Base-by-base conservation (phyloP, 2,329 filamentous ascomycete genomes). In the Talaromyces sp. region DNA sequence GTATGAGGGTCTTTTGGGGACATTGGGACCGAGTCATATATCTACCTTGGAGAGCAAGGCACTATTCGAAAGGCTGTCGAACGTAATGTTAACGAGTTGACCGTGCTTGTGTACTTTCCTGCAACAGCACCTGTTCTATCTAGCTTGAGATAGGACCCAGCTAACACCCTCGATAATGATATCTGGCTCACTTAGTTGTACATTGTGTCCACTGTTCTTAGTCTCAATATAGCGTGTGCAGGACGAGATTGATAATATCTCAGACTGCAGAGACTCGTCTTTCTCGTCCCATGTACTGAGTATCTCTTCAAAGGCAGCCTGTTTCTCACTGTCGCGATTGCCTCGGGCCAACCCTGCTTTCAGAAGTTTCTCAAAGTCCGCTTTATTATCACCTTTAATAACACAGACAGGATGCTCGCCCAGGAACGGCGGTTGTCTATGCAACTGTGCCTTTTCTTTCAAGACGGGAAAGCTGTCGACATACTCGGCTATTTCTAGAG, bases 281-380 rank as follows among this genome's bases (percentile, higher is more conserved):
- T 53, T 53, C 15, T 53, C 49, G 19, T 53, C 49, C 49, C 49
- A 53, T 53, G 49, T 53, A 53, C 27, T 29, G 17, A 53, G 49
- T 31, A 53, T 31, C 7, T 31, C 49, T n/a, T 53, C 25, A 53
- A 53, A 53, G 15, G 27, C 27, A 29, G 25, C 27, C 27, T 31
- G 6, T 53, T 53, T 17, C 25, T 3, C 49, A n/a, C 27, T 10
- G 27, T 53, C 27, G 1, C 49, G 15, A 31, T 31, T 53, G 7
- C 49, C 49, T 0, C 49, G 6, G 3, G 49, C 27, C 5, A 53
- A n/a, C 7, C 49, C 49, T 31, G 49, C 49, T 5, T 10, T 11
- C 27, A 53, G 17, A n/a, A 53, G 15, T 6, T 53, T 53, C 15
- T 53, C 49, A 53, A 53, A 53, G 27, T 53, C 49, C 4, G 49